Conservation (phyloP, 768 basidiomycete species). For the Hypholoma fasciculare region DNA sequence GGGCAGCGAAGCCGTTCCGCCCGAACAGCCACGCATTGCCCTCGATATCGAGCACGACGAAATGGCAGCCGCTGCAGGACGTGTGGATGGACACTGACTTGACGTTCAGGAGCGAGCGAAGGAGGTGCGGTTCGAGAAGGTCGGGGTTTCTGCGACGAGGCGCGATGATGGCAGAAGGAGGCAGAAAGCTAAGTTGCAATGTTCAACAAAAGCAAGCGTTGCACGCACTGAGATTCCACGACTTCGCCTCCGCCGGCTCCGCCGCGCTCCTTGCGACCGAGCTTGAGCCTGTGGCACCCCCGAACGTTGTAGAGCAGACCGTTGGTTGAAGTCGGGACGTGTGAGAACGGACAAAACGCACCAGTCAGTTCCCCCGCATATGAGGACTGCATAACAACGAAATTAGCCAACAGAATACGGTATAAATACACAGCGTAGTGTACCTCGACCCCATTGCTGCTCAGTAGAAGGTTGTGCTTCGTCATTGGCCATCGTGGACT, state of each 20-base stretch:
- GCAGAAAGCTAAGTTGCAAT: slow-evolving; percentile 2
- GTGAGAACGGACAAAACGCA: slow-evolving; percentile 43
- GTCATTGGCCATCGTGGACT: slow-evolving; percentile 20
- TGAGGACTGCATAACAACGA: slow-evolving; percentile 54
- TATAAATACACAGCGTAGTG: slow-evolving; percentile 9
- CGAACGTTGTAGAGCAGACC: slow-evolving; percentile 13
- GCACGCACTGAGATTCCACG: slow-evolving; percentile 37
- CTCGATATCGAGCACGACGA: slow-evolving; percentile 68
- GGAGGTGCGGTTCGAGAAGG: slow-evolving; percentile 84
- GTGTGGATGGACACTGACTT: slow-evolving; percentile 71
- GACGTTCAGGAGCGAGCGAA: slow-evolving; percentile 86
- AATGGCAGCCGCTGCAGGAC: slow-evolving; percentile 76
- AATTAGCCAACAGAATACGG: slow-evolving; percentile 17
- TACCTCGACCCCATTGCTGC: slow-evolving; percentile 48
- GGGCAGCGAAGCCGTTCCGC: slow-evolving; percentile 68
- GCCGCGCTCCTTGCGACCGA: slow-evolving; percentile 73
- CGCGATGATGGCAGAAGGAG: neutral
- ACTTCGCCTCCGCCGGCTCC: slow-evolving; percentile 44
- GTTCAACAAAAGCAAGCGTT: slow-evolving; percentile 3
- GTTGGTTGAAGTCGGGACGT: slow-evolving; percentile 21
- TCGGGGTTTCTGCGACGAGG: slow-evolving; percentile 59
- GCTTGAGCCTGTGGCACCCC: slow-evolving; percentile 54
- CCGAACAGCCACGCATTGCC: slow-evolving; percentile 92
- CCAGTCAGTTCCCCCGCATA: slow-evolving; percentile 90
- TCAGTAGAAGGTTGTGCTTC: slow-evolving; percentile 25